Base-by-base conservation (phyloP, 169 alveolate genomes). In the Plasmodium vinckei region DNA sequence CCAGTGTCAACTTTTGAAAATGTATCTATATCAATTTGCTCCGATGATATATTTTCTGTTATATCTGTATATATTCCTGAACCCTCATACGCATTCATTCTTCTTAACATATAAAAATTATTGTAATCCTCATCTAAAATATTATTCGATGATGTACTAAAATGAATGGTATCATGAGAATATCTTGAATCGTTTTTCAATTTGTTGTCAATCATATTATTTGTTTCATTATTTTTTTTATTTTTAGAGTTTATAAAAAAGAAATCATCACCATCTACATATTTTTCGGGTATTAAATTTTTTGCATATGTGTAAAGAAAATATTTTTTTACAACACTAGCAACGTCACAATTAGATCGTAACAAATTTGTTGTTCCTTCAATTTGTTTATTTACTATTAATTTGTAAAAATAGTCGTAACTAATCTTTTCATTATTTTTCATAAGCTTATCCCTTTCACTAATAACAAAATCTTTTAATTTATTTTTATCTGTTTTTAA, bases 281-380 rank as follows among this genome's bases (percentile, higher is more conserved):
- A 51, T 0, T 27, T 23, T 25, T 86, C 71, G 2, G 87, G 39
- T n/a, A 71, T 19, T 1, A 86, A 86, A 15, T 87, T 84, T 39
- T 73, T 86, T 2, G 89, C 87, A 59, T 84, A 72, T 9, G 94
- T 87, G 21, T 84, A 60, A 1, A 87, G 71, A 49, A 93, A 56
- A 59, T 72, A 87, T 19, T 70, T 75, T 23, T 87, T 90, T 21
- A 93, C 75, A 27, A 60, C 44, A 12, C 47, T 79, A 15, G 95
- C 92, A 65, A 92, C 77, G 39, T 93, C 96, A 61, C 69, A 63
- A 46, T 88, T 88, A 25, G 95, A 92, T 17, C 96, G 47, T 15
- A 93, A 67, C 12, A 93, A 71, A 19, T 77, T 56, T 61, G 59
- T 59, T 0, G 95, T 87, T 1, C 92, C 92, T 64, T 89, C 72